These are phyloP conservation scores for Clarireedia monteithiana DNA, from an alignment of 2,329 filamentous ascomycete species.

Conservation along the genomic window DNA sequence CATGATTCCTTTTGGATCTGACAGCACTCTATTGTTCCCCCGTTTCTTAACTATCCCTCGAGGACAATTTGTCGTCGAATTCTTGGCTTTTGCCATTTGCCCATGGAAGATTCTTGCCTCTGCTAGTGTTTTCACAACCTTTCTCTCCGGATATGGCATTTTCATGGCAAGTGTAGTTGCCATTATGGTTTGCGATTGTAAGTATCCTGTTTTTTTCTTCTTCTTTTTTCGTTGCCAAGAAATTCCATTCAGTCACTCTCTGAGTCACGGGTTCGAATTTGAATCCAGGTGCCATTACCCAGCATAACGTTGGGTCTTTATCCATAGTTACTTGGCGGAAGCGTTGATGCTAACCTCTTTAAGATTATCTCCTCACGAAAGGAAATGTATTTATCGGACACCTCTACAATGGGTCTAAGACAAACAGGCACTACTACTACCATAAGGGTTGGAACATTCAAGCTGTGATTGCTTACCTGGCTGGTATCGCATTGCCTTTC, in stretches of 20 bases:
- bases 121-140: conserved; percentile 50
- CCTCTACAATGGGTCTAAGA: conserved; percentile 27
- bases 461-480: conserved; percentile 30
- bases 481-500: conserved; percentile 30
- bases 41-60: conserved; percentile 48
- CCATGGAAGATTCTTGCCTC: conserved; percentile 58
- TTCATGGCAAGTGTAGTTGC: conserved; percentile 44
- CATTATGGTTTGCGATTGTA: conserved; percentile 23
- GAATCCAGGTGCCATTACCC: background rate
- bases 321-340: too few species aligned
- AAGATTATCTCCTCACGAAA: conserved; percentile 31
- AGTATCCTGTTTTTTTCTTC: conserved; percentile 6
- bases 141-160: conserved; percentile 57
- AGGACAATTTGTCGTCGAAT: conserved; percentile 44
- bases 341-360: conserved; percentile 18
- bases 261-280: background rate
- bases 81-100: conserved; percentile 47
- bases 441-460: conserved; percentile 30
- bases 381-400: conserved; percentile 30
- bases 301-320: too few species aligned
- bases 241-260: background rate
- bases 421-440: conserved; percentile 31
- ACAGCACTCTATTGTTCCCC: conserved; percentile 45
- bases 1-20: conserved; percentile 44
- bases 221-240: background rate